Conservation (phyloP, 73 alveolate species). For the Strombidium stylifer region DNA sequence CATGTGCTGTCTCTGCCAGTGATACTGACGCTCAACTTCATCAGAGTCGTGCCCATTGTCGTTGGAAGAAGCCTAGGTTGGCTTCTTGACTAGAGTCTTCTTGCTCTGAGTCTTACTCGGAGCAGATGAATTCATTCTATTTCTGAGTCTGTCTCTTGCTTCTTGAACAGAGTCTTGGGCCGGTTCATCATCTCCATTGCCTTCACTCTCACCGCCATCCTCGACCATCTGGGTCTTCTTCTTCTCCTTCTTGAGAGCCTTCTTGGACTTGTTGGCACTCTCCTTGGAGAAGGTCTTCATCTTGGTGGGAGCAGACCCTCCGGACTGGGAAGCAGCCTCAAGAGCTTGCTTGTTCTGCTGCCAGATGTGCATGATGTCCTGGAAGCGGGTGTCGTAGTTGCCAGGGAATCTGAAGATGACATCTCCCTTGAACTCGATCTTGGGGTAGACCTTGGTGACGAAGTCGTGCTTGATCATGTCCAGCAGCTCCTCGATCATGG, state of each 20-base stretch:
- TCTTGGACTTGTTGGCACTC: slow-evolving; percentile 29
- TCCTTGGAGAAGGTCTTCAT: slow-evolving; percentile 24
- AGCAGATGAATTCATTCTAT: no score
- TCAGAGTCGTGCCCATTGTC: neutral
- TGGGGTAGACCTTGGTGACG: slow-evolving; percentile 59
- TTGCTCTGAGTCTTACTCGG: no score
- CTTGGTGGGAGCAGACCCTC: neutral
- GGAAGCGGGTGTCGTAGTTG: slow-evolving; percentile 36
- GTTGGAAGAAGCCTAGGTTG: no score
- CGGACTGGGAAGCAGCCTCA: slow-evolving; percentile 38
- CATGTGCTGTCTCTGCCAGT: neutral
- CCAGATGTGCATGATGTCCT: slow-evolving; percentile 47
- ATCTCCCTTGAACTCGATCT: slow-evolving; percentile 33
- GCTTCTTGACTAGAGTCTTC: no score
- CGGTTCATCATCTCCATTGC: slow-evolving; percentile 1
- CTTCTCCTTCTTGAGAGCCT: slow-evolving; percentile 46
- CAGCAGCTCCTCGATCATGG: slow-evolving; percentile 78
- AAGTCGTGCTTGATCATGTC: slow-evolving; percentile 70
- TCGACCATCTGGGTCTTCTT: slow-evolving; percentile 17
- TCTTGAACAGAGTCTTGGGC: neutral
- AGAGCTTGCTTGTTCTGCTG: slow-evolving; percentile 24
- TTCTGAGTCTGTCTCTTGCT: neutral
- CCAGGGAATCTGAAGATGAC: slow-evolving; percentile 35
- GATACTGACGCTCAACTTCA: neutral
- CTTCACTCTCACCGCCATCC: slow-evolving; percentile 28